Evolutionary conservation across 768 basidiomycete genomes (phyloP), one percentile per base, ranked within the genome.

Genomic region (Pluteus cervinus): DNA sequence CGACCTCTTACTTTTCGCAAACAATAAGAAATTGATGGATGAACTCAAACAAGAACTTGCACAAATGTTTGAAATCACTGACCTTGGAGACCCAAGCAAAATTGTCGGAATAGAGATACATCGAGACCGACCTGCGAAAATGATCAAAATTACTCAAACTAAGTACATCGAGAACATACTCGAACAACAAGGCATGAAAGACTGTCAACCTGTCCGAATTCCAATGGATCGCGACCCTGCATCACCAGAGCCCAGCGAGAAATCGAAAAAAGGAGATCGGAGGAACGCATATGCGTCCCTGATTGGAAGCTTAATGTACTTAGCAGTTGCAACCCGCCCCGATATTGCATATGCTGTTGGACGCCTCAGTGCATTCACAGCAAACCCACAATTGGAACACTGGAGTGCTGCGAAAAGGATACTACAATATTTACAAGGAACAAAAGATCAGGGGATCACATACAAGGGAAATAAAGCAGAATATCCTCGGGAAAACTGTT

Each of bases 81-180:
- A 54, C 32, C 36, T 60, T 0, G 49, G 58, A 0, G 36, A 42
- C 14, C 37, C 51, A 11, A 44, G 25, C 40, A 55, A 50, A 46
- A 41, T 60, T 4, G 44, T 61, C 9, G 53, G 60, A 7, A 47
- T 60, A 9, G 42, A 56, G 15, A 43, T 61, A 26, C 43, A 36
- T 4, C 38, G 34, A 1, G 42, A 53, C 21, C n/a, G 29, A 1
- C 14, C 45, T 6, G 14, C 29, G 4, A 39, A 47, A 9, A 40
- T 42, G 3, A 20, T 61, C 1, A 42, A 47, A 24, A 36, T 54
- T 7, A 44, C 33, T 23, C 56, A 55, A 14, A 18, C 12, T 2
- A 34, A 42, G 9, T 57, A 56, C 17, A 40, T 58, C 4, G 33
- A 46, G n/a, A 44, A 43, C 2, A 36, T 53, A 1, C 36, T 56